These are phyloP conservation scores for Corrigiola litoralis DNA, from an alignment of 179 eudicot species.

Conservation along the genomic window DNA sequence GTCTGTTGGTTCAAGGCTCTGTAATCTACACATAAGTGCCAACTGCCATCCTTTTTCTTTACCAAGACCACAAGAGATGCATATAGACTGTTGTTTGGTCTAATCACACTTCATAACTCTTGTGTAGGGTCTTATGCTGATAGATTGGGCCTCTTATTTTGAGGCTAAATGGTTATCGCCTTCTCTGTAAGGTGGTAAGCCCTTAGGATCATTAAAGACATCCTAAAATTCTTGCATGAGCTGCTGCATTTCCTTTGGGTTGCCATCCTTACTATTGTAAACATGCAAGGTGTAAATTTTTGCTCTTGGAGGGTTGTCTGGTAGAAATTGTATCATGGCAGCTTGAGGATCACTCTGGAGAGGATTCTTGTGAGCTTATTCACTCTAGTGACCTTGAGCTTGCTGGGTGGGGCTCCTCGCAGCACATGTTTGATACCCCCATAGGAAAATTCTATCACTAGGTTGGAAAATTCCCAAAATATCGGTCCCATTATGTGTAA, in stretches of 20 bases:
- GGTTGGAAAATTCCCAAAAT: not conserved
- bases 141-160: not conserved
- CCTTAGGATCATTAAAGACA: not conserved
- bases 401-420: too few relatives aligned
- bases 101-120: not conserved
- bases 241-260: too few relatives aligned
- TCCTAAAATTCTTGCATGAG: not conserved
- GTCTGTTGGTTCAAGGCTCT: not conserved
- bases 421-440: not conserved
- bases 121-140: conserved; percentile 1
- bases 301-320: not conserved
- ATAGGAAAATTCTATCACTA: not conserved
- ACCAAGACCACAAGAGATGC: conserved; percentile 1
- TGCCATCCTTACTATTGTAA: too few relatives aligned
- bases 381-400: too few relatives aligned
- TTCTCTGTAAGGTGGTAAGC: not conserved
- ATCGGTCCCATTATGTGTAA: not conserved
- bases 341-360: too few relatives aligned
- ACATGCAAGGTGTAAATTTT: not conserved
- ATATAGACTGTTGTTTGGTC: not conserved
- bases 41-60: conserved; percentile 3
- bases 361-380: too few relatives aligned
- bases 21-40: conserved; percentile 5
- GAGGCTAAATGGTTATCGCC: not conserved
- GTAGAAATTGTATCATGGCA: not conserved